Conservation (phyloP, 768 basidiomycete species). For the Rhodocollybia butyracea region DNA sequence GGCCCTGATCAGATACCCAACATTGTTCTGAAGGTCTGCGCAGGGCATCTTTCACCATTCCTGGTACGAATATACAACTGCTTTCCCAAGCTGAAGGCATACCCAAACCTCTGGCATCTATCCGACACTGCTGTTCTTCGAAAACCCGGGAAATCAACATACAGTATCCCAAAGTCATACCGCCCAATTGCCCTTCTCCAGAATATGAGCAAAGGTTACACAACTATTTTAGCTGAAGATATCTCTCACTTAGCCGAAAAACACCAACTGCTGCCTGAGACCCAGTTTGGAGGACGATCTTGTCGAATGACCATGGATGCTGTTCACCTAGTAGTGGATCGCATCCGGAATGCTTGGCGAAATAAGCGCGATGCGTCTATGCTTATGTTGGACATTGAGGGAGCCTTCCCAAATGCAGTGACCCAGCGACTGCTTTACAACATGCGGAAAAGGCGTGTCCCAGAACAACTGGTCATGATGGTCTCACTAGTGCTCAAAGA, state of each 20-base stretch:
- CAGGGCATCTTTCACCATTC: not conserved
- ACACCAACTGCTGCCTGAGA: conserved; percentile 17
- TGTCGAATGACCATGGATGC: conserved; percentile 25
- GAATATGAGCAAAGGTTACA: not conserved
- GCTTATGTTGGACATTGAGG: conserved; percentile 28
- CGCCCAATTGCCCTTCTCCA: not conserved
- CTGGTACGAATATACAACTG: not conserved
- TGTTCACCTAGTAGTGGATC: conserved; percentile 18
- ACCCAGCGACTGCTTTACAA: conserved; percentile 17
- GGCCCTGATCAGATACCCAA: conserved; percentile 13
- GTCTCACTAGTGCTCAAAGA: conserved; percentile 14
- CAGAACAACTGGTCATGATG: conserved; percentile 14
- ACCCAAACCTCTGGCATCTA: not conserved
- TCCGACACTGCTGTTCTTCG: not conserved
- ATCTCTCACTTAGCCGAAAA: conserved; percentile 13
- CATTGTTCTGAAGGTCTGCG: conserved; percentile 2
- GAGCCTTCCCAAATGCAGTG: conserved; percentile 23
- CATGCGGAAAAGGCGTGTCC: conserved; percentile 20
- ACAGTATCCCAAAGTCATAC: not conserved
- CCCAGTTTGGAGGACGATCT: conserved; percentile 26
- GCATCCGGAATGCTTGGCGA: conserved; percentile 20
- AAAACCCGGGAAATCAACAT: not conserved
- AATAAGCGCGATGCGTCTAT: conserved; percentile 17
- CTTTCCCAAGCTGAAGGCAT: not conserved
- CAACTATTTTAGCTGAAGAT: conserved; percentile 11